A percentile compares a stretch with the other conserved stretches of the same genome.
phyloP scores from a whole-genome alignment of 2,329 filamentous ascomycete species.

The Fonsecaea pedrosoi region DNA sequence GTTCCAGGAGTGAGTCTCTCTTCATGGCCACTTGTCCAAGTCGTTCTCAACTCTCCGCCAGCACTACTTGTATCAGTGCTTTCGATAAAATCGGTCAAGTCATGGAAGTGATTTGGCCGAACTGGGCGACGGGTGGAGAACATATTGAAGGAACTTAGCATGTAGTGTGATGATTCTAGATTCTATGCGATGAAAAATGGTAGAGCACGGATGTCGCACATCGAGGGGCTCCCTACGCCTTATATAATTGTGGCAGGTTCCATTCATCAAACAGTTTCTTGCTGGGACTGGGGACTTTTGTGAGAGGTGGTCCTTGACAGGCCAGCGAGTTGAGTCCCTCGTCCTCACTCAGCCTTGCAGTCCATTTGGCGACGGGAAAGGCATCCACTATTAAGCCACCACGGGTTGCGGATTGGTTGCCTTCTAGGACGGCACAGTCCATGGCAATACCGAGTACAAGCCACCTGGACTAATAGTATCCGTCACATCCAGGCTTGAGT shows the following conservation, averaged over 20 bases:
- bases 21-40: not conserved
- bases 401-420: not conserved
- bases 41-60: not conserved
- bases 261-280: not conserved
- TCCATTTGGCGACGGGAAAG: not conserved
- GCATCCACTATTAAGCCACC: not conserved
- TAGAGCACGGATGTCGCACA: not conserved
- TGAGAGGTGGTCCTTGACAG: not conserved
- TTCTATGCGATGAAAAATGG: not conserved
- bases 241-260: not conserved
- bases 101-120: not conserved
- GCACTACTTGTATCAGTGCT: not conserved
- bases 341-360: not conserved
- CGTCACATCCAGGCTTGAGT: not conserved
- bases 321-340: not conserved
- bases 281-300: not conserved
- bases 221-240: not conserved
- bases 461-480: not conserved
- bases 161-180: not conserved
- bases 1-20: not conserved
- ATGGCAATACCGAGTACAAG: not conserved
- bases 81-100: slow-evolving; percentile 1
- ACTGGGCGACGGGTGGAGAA: not conserved
- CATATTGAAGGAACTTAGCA: not conserved
- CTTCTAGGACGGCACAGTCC: not conserved